Evolutionary conservation across 306 rosid species (phyloP).

Genomic region (Cucurbita argyrosperma): DNA sequence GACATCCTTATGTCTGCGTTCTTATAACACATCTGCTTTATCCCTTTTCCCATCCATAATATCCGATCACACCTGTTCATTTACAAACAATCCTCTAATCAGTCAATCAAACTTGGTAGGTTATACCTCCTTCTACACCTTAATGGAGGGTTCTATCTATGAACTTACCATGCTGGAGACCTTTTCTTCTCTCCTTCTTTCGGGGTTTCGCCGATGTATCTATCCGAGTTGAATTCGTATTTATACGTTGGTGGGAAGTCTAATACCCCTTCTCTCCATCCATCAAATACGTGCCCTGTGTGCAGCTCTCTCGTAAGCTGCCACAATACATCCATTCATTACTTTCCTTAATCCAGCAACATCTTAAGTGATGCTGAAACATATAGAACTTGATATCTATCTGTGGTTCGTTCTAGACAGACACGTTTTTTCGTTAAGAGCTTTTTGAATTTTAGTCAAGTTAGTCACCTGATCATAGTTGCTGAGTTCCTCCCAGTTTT

Average conservation of each 20-base stretch:
- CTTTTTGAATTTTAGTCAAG: neutral
- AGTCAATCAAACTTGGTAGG: neutral
- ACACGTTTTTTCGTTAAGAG: neutral
- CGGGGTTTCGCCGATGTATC: constrained; percentile 60
- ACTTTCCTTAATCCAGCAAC: neutral
- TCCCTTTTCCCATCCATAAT: constrained; percentile 75
- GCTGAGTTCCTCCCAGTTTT: constrained; percentile 64
- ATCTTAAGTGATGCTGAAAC: neutral
- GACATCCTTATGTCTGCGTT: constrained; percentile 55
- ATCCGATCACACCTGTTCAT: constrained; percentile 75
- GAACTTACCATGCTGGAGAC: constrained; percentile 88
- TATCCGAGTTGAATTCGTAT: constrained; percentile 55
- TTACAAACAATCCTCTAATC: neutral
- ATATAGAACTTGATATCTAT: too few relatives aligned
- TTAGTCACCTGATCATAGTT: constrained; percentile 71
- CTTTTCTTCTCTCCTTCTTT: constrained; percentile 85
- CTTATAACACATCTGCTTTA: constrained; percentile 49
- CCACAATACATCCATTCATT: constrained; percentile 3
- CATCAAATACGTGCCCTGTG: constrained; percentile 67
- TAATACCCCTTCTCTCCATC: constrained; percentile 83
- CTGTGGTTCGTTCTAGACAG: too few relatives aligned
- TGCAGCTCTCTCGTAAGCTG: constrained; percentile 65
- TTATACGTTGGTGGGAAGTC: constrained; percentile 91
- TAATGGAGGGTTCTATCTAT: neutral
- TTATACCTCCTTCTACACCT: neutral